Conservation (phyloP, 768 basidiomycete species). For the Mycena sanguinolenta region DNA sequence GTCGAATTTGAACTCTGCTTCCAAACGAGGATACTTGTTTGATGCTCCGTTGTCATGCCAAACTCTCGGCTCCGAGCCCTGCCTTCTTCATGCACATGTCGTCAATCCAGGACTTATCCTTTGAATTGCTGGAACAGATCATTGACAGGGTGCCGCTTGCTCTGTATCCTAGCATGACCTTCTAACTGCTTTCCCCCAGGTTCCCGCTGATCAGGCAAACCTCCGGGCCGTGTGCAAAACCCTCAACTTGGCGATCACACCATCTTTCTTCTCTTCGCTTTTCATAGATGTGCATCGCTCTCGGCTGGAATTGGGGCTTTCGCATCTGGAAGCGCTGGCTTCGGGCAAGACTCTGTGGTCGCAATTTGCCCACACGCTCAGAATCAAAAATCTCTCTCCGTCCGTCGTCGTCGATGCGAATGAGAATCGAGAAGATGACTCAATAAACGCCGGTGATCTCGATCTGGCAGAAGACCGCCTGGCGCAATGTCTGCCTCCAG, state of each 20-base stretch:
- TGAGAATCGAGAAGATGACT: neutral
- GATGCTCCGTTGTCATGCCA: too few relatives aligned
- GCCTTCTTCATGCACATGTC: neutral
- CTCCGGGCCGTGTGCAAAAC: neutral
- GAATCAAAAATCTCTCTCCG: neutral
- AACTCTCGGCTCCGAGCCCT: too few relatives aligned
- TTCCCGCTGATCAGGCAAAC: neutral
- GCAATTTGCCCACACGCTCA: neutral
- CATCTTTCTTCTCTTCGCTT: slow-evolving; percentile 13
- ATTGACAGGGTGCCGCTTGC: neutral
- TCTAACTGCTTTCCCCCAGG: neutral
- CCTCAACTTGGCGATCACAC: neutral
- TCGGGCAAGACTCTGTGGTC: slow-evolving; percentile 1
- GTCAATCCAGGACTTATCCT: slow-evolving; percentile 6
- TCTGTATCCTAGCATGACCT: neutral
- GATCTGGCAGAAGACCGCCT: neutral
- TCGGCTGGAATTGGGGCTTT: neutral
- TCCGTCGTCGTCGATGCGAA: neutral
- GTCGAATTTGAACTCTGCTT: too few relatives aligned
- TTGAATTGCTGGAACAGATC: slow-evolving; percentile 16
- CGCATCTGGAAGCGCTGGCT: slow-evolving; percentile 1
- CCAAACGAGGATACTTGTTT: too few relatives aligned
- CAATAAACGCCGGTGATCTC: neutral
- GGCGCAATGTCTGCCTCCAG: neutral
- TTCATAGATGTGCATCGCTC: neutral